Evolutionary conservation across 2,329 filamentous ascomycete genomes (phyloP), one percentile per base, ranked within the genome.

Genomic region (Colletotrichum navitas): DNA sequence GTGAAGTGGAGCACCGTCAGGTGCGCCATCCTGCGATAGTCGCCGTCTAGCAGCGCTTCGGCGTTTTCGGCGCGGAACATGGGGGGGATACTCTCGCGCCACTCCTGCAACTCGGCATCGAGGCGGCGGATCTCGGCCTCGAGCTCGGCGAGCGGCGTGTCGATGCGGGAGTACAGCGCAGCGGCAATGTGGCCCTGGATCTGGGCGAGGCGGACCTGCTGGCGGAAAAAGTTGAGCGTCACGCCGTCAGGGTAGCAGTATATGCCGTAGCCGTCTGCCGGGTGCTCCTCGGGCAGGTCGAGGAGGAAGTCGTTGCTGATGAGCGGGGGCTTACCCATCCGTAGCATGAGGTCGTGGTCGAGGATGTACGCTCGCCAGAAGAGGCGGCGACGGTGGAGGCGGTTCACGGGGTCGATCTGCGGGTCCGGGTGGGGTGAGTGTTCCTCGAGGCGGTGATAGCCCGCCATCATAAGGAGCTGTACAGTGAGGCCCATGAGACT

Each of bases 51-150:
- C 29, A 71, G 36, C 2, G 65, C 68, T 2, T 71, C 68, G 2
- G 59, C 65, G 24, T 67, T 66, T 18, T 71, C 68, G 11, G 65
- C 65, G 24, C 67, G 68, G 36, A 71, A 68, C 68, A 71, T 71
- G 18, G 67, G 64, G 10, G 68, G 68, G 21, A 71, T 60, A n/a
- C 65, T 68, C 29, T 71, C 59, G 29, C 65, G 54, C 68, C 68
- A 71, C 39, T 55, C 68, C 65, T 68, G 65, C 59, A 71, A 59
- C n/a, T 71, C 65, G 14, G 52, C 60, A 36, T 71, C 68, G 1
- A 71, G 59, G 18, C 59, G 64, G 43, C 59, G 64, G 29, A 71
- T 71, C 43, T 71, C 68, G n/a, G 65, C 59, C 52, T 71, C 68
- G 8, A 71, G 68, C 16, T 71, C 65, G 8, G 68, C 21, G 16